Conservation (phyloP, 2,329 filamentous ascomycete genomes). For the Xylariomycetidae sp. region DNA sequence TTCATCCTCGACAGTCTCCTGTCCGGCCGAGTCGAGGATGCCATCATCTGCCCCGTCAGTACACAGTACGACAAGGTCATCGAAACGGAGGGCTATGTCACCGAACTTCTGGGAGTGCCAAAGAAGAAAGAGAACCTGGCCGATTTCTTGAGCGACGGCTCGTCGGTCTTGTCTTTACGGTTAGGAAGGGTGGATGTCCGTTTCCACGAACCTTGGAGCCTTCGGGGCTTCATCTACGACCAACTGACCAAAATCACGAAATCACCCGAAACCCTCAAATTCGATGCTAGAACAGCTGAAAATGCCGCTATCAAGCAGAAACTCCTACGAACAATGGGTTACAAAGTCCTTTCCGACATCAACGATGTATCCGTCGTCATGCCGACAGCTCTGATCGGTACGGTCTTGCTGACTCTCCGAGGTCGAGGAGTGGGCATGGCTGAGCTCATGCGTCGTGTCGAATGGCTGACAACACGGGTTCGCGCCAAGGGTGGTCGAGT, state of each 20-base stretch:
- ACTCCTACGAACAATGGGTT: constrained; percentile 79
- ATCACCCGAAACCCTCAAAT: constrained; percentile 40
- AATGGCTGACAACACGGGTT: constrained; percentile 82
- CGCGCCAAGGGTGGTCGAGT: constrained; percentile 83
- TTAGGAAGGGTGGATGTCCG: constrained; percentile 90
- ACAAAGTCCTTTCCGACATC: constrained; percentile 88
- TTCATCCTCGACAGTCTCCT: constrained; percentile 88
- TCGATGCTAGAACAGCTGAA: constrained; percentile 41
- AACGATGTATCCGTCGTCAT: constrained; percentile 96
- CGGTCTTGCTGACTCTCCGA: constrained; percentile 82
- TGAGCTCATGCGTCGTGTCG: constrained; percentile 78
- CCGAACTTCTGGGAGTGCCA: constrained; percentile 84
- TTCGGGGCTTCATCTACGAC: constrained; percentile 72
- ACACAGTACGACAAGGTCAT: constrained; percentile 99
- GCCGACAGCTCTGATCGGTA: constrained; percentile 94
- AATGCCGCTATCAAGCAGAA: constrained; percentile 57
- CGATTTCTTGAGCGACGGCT: constrained; percentile 78
- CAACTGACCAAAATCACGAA: constrained; percentile 58
- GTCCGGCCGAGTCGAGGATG: constrained; percentile 81
- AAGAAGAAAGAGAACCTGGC: constrained; percentile 93
- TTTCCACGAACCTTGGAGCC: constrained; percentile 94
- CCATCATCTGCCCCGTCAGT: constrained; percentile 90
- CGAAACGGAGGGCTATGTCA: constrained; percentile 94
- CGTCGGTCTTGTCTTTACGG: constrained; percentile 80
- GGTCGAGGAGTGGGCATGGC: constrained; percentile 85